Percentiles rank a stretch among this genome's conserved stretches.
Conservation (phyloP, 2,329 filamentous ascomycete genomes). For the Arthroderma sp. region DNA sequence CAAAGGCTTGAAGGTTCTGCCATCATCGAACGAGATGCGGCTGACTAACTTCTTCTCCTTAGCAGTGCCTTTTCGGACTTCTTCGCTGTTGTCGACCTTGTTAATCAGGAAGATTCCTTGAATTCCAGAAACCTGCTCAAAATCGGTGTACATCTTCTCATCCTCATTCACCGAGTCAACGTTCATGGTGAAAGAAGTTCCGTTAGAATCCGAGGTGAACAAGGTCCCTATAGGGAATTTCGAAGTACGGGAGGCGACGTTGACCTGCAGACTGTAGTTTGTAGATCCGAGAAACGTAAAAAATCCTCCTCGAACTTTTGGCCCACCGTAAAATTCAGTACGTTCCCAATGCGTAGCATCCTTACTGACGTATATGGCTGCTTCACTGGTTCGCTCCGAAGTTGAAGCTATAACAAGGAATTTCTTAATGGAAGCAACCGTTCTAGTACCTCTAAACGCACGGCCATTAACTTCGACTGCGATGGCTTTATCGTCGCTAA, state of each 20-base stretch:
- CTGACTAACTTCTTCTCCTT: constrained; percentile 58
- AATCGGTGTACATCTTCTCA: constrained; percentile 65
- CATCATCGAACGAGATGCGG: constrained; percentile 90
- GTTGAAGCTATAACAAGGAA: constrained; percentile 75
- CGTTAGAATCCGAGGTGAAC: constrained; percentile 94
- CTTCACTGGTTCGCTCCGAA: constrained; percentile 69
- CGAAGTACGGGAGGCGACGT: constrained; percentile 49
- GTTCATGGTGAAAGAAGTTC: constrained; percentile 88
- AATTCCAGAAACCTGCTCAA: constrained; percentile 83
- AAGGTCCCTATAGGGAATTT: constrained; percentile 63
- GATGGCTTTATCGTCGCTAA: constrained; percentile 44
- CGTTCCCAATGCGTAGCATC: constrained; percentile 81
- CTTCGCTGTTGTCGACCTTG: constrained; percentile 71
- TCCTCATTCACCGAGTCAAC: constrained; percentile 87
- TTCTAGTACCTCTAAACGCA: constrained; percentile 66
- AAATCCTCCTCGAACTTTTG: constrained; percentile 70
- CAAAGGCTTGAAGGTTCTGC: constrained; percentile 66
- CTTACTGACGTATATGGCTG: constrained; percentile 79
- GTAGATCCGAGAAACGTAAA: constrained; percentile 94
- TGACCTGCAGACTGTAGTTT: constrained; percentile 94
- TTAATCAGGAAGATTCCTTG: constrained; percentile 91
- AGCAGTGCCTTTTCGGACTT: constrained; percentile 45
- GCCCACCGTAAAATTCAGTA: constrained; percentile 72
- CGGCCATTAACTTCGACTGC: constrained; percentile 66
- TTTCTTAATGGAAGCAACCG: constrained; percentile 71